Percentiles rank a stretch among this genome's conserved stretches.
Evolutionary conservation across 345 rosid species (phyloP).

Genomic region (Hibiscus tridactylites): DNA sequence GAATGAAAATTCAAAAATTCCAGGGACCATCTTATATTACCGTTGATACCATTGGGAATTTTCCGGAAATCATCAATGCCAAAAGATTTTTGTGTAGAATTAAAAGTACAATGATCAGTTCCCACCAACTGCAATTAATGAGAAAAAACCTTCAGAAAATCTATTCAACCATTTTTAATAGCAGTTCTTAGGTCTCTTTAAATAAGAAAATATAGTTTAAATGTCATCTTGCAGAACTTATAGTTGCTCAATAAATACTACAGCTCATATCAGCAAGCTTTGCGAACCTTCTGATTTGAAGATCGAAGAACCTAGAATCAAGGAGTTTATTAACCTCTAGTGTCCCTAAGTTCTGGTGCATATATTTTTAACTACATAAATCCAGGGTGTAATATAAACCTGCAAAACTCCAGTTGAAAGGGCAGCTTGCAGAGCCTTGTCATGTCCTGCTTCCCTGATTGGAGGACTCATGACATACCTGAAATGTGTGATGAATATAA

Average conservation of each 20-base stretch:
- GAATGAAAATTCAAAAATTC: slow-evolving; percentile 7
- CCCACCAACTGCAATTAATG: slow-evolving; percentile 35
- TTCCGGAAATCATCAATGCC: slow-evolving; percentile 89
- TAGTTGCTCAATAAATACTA: not conserved
- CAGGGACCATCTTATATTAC: slow-evolving; percentile 32
- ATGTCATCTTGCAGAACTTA: not conserved
- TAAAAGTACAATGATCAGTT: slow-evolving; percentile 87
- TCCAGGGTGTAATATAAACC: slow-evolving; percentile 32
- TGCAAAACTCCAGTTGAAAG: slow-evolving; percentile 87
- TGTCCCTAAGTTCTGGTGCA: not conserved
- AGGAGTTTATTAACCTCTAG: not conserved
- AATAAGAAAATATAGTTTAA: not conserved
- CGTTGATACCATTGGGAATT: slow-evolving; percentile 94
- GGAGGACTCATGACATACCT: slow-evolving; percentile 99
- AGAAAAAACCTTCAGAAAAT: slow-evolving; percentile 10
- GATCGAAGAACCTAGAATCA: not conserved
- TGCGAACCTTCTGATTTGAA: not conserved
- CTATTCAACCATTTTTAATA: not conserved
- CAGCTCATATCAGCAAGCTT: not conserved
- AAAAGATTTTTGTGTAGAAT: slow-evolving; percentile 74
- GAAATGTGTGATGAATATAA: slow-evolving; percentile 18
- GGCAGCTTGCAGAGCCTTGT: slow-evolving; percentile 84
- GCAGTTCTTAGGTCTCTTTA: not conserved
- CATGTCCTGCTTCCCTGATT: slow-evolving; percentile 75
- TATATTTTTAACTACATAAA: not conserved